Evolutionary conservation across 2,329 filamentous ascomycete genomes (phyloP).

Genomic region (Aspergillus proliferans): DNA sequence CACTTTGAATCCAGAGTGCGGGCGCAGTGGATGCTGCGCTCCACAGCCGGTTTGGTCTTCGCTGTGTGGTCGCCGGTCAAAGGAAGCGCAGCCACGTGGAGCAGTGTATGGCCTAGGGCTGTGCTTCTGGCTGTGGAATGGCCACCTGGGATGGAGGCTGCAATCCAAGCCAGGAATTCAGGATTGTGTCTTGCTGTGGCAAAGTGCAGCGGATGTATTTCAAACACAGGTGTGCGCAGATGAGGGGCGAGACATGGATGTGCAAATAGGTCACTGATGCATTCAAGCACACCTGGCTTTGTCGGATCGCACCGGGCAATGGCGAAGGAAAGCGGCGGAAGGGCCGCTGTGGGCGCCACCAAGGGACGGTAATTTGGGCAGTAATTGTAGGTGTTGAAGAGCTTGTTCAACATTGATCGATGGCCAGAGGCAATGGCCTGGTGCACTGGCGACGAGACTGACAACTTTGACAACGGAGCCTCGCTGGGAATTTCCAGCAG

Average conservation of each 20-base stretch:
- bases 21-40: neutral
- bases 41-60: neutral
- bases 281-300: neutral
- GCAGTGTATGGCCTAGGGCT: neutral
- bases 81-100: neutral
- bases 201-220: neutral
- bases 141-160: neutral
- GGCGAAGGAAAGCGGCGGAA: constrained; percentile 10
- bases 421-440: constrained; percentile 6
- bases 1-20: neutral
- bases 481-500: neutral
- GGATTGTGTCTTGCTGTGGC: neutral
- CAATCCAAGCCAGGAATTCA: neutral
- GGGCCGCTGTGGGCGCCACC: constrained; percentile 6
- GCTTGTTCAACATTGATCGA: constrained; percentile 4
- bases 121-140: neutral
- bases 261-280: neutral
- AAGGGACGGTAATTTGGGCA: constrained; percentile 9
- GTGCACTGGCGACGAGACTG: constrained; percentile 8
- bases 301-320: constrained; percentile 6
- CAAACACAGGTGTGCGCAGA: neutral
- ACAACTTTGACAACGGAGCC: constrained; percentile 3
- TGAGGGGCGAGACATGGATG: neutral
- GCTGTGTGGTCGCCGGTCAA: neutral
- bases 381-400: constrained; percentile 6